Evolutionary conservation across 371 early-diverging fungal genomes (phyloP).

Genomic region (Saksenaea vasiformis): DNA sequence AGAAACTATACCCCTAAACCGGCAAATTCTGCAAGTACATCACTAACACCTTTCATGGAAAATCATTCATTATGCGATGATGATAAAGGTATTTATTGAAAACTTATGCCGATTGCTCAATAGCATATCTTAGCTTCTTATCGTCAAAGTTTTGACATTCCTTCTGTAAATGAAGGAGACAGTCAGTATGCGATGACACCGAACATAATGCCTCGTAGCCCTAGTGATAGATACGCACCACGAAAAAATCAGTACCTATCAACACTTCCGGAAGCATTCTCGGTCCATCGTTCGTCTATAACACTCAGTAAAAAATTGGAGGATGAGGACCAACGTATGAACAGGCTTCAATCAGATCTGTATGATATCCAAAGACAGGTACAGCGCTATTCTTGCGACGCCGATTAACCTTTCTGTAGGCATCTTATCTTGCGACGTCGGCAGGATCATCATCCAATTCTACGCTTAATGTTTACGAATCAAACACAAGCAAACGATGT

Average conservation of each 20-base stretch:
- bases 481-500: background rate
- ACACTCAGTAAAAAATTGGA: background rate
- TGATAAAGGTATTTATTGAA: background rate
- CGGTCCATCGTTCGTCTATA: background rate
- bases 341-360: background rate
- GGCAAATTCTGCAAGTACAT: conserved; percentile 4
- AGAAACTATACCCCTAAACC: background rate
- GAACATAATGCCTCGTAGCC: background rate
- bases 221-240: conserved; percentile 1
- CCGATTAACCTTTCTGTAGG: background rate
- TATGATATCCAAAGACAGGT: background rate
- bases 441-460: background rate
- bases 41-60: conserved; percentile 14
- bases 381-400: background rate
- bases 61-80: conserved; percentile 6
- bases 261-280: background rate
- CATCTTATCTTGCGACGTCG: background rate
- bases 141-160: background rate
- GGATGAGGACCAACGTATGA: background rate
- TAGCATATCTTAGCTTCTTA: background rate
- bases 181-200: background rate
- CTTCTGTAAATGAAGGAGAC: background rate
- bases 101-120: background rate
- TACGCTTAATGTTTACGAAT: background rate
- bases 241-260: background rate